Evolutionary conservation across 23 red algal species (phyloP).

Genomic region (Gracilaria vermiculophylla): DNA sequence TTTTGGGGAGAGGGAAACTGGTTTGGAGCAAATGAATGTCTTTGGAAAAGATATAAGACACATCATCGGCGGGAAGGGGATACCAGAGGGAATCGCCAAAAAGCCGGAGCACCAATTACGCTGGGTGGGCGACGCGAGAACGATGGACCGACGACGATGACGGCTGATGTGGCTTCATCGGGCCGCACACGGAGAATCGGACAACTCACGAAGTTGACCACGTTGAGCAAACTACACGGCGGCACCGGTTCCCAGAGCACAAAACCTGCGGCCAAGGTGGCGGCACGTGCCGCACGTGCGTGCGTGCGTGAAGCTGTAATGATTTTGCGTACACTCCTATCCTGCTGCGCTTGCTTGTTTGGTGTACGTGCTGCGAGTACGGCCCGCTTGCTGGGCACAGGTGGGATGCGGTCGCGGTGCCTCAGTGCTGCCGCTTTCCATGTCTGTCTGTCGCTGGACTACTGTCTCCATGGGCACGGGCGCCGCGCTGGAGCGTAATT

Average conservation of each 20-base stretch:
- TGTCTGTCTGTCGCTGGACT: no score
- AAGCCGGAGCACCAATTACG: neutral
- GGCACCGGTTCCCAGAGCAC: neutral
- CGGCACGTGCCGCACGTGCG: conserved; percentile 5
- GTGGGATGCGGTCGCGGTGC: no score
- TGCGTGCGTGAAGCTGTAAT: conserved; percentile 7
- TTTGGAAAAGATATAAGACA: no score
- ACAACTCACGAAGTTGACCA: neutral
- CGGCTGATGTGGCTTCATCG: neutral
- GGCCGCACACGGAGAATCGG: neutral
- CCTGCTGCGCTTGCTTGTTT: neutral
- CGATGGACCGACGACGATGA: neutral
- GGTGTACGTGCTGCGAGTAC: neutral
- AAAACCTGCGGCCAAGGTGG: no score
- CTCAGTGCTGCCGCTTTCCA: neutral
- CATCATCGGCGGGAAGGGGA: no score
- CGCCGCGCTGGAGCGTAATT: neutral
- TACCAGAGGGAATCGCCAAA: neutral
- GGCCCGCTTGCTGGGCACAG: neutral
- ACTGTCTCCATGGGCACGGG: no score
- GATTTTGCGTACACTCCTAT: no score
- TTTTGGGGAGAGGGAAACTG: no score
- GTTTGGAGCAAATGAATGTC: no score
- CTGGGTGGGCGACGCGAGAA: neutral
- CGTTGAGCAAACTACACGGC: neutral